Base-by-base conservation (phyloP, 371 early-diverging fungal species). In the Dinochytrium kinnereticum region DNA sequence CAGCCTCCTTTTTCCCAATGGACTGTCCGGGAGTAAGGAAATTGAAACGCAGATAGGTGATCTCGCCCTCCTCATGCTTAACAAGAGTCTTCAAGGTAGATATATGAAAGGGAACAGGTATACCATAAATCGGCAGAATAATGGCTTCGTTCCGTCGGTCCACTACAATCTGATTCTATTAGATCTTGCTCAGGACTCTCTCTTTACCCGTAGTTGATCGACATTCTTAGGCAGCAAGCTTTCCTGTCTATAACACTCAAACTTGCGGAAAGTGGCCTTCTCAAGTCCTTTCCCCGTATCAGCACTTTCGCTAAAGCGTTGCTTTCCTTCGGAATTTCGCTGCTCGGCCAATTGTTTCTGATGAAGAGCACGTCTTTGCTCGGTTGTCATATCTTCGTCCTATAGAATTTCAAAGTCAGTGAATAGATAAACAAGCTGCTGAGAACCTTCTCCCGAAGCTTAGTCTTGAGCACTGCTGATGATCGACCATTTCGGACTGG, bases 41-140 rank as follows among this genome's bases (percentile, higher is more conserved):
- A 81, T 99, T 99, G 75, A 99, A 89, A 76, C 99, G 95, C 10
- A 99, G 86, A 81, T 94, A 93, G n/a, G 92, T 90, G 73, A 87
- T 92, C 34, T 97, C 96, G 49, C 95, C 95, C 86, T 99, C 99
- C 67, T 98, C 98, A 53, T 89, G 92, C 82, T 99, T 96, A 81
- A 93, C 93, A 3, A 93, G 93, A 79, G 95, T 99, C 77, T 99
- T 99, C 38, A 99, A 82, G 0, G 95, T 95, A 19, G 95, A 93
- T 64, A 99, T 94, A 84, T 99, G 99, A 90, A 99, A 99, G 28
- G 99, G 99, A 1, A 99, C 99, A 0, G 98, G 93, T 80, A 93
- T 91, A 38, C 98, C 98, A 76, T 96, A 95, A 44, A 99, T 93
- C 1, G 99, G 99, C 34, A 99, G 83, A 57, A 99, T 90, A 65